Base-by-base conservation (phyloP, 805 yeast genomes). In the Schizosaccharomyces osmophilus region DNA sequence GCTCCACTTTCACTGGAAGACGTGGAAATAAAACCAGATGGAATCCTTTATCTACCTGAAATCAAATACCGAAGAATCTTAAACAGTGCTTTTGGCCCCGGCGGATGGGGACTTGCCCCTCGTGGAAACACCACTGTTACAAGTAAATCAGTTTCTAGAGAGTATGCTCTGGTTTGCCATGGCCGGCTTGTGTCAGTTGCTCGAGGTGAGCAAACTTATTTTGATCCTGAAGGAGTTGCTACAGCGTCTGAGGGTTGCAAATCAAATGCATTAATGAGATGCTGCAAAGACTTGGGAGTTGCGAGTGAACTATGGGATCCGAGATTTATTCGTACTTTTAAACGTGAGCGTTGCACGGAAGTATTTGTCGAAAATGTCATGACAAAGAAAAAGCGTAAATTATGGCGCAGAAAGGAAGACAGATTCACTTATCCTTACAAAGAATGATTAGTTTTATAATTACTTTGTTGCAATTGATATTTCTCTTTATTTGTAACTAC, bases 231-330 rank as follows among this genome's bases (percentile, higher is more conserved):
- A 64, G 94, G 93, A 58, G 80, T 90, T 59, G 87, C 97, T 4
- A 93, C 97, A 0, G 97, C 97, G 0, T 83, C 94, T 54, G 98
- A 93, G 73, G 98, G 98, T 11, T 90, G 97, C 72, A 88, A 88
- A 70, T 84, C 94, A 69, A 93, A 93, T 69, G 97, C 97, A 0
- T 74, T 93, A 70, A 90, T 93, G 97, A 79, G 98, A 70, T 89
- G 97, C 68, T 93, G 98, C 73, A 93, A 93, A 71, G 98, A 93
- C 73, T 77, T 93, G 67, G 97, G 97, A 4, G 84, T 93, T 65
- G 98, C 97, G 0, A 85, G 95, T 62, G 98, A 93, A 69, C 77
- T 93, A 60, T 93, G 98, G 98, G 98, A 93, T 70, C 98, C 98
- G 1, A 75, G 81, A 54, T 93, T 90, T 67, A 88, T 93, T 64